Evolutionary conservation across 306 rosid genomes (phyloP).

Genomic region (cucumber (Cucumis sativus)): DNA sequence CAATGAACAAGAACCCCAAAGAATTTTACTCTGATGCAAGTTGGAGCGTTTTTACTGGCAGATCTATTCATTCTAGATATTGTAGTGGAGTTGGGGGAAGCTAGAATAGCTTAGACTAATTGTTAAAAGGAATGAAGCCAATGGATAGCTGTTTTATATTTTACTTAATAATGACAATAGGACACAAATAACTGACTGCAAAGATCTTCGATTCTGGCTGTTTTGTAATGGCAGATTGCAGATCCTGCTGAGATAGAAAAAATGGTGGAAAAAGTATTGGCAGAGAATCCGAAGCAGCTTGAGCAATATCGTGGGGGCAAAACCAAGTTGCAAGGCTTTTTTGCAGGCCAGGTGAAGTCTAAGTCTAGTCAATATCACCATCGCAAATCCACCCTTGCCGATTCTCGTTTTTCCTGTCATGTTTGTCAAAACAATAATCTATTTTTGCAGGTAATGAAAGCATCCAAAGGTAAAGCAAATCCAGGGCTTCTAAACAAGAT

Average conservation of each 20-base stretch:
- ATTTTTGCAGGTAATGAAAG: constrained; percentile 59
- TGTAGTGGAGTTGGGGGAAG: background rate
- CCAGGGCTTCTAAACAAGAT: constrained; percentile 80
- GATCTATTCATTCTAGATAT: background rate
- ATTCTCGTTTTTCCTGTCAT: background rate
- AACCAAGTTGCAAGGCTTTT: constrained; percentile 74
- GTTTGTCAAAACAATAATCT: background rate
- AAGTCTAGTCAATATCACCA: background rate
- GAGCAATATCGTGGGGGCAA: constrained; percentile 81
- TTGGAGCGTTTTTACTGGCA: background rate
- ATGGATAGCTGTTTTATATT: background rate
- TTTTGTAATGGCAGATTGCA: constrained; percentile 39
- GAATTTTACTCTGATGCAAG: background rate
- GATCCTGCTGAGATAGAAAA: constrained; percentile 77
- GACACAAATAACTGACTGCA: background rate
- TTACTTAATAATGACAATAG: background rate
- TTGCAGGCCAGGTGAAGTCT: constrained; percentile 78
- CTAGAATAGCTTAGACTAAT: background rate
- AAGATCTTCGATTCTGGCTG: background rate
- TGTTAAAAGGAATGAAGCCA: background rate
- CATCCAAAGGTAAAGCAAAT: constrained; percentile 92
- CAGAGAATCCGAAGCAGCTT: constrained; percentile 80
- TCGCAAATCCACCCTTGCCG: background rate
- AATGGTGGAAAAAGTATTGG: constrained; percentile 65
- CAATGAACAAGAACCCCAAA: background rate